Evolutionary conservation across 2,329 filamentous ascomycete genomes (phyloP).

Genomic region (Raffaelea arxii): DNA sequence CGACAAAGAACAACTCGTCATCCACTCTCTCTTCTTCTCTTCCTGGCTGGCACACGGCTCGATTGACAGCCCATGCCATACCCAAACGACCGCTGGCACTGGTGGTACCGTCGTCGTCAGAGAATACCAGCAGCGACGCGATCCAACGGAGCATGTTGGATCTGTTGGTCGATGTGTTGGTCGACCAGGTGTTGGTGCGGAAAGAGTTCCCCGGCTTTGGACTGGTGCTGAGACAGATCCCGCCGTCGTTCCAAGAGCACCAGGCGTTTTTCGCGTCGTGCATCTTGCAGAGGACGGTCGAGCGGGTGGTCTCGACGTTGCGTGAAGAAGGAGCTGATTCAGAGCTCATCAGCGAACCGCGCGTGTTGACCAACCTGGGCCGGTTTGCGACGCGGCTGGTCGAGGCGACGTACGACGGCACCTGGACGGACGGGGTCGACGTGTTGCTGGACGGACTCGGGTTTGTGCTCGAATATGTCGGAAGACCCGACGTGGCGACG

Average conservation of each 20-base stretch:
- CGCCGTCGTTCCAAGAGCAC: slow-evolving; percentile 87
- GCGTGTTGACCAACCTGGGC: slow-evolving; percentile 76
- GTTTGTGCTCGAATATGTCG: slow-evolving; percentile 76
- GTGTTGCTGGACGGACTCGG: slow-evolving; percentile 79
- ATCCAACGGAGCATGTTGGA: slow-evolving; percentile 70
- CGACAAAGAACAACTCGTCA: slow-evolving; percentile 54
- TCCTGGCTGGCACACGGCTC: slow-evolving; percentile 49
- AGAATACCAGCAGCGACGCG: slow-evolving; percentile 39
- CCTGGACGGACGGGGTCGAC: slow-evolving; percentile 86
- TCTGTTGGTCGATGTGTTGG: slow-evolving; percentile 68
- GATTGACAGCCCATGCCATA: slow-evolving; percentile 53
- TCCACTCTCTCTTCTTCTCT: too few species aligned
- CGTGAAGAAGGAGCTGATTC: slow-evolving; percentile 65
- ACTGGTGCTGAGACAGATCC: slow-evolving; percentile 76
- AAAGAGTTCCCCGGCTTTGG: slow-evolving; percentile 89
- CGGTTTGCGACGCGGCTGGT: slow-evolving; percentile 72
- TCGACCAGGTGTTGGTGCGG: slow-evolving; percentile 72
- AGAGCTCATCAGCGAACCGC: slow-evolving; percentile 66
- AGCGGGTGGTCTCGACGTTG: slow-evolving; percentile 59
- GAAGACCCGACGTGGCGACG: slow-evolving; percentile 69
- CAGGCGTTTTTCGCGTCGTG: slow-evolving; percentile 94
- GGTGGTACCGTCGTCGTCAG: slow-evolving; percentile 16
- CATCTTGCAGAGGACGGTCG: slow-evolving; percentile 65
- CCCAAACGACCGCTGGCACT: slow-evolving; percentile 41
- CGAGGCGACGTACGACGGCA: slow-evolving; percentile 90